phyloP scores from a whole-genome alignment of 257 asterid genomes.

The Osmanthus fragrans region DNA sequence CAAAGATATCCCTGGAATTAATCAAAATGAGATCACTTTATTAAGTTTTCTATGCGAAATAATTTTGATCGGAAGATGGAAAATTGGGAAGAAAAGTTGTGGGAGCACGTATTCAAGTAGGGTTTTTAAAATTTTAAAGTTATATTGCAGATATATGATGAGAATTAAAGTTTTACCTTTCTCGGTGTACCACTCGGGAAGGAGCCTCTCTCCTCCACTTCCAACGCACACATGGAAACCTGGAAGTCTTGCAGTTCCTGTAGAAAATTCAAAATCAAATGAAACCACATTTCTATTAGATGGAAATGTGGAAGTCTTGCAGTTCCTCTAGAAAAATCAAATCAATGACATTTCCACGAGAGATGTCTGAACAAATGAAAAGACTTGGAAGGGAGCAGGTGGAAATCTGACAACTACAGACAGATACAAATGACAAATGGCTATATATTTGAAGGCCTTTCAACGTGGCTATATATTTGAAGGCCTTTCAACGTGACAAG shows the following conservation, averaged over 20 bases:
- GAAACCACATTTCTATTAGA: slow-evolving; percentile 4
- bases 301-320: slow-evolving; percentile 97
- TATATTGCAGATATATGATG: slow-evolving; percentile 11
- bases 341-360: slow-evolving; percentile 4
- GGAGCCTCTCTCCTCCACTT: slow-evolving; percentile 96
- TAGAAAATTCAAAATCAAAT: slow-evolving; percentile 21
- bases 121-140: slow-evolving; percentile 15
- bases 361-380: slow-evolving; percentile 16
- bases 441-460: neutral
- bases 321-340: slow-evolving; percentile 55
- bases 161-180: slow-evolving; percentile 49
- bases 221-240: slow-evolving; percentile 96
- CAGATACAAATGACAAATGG: neutral
- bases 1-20: slow-evolving; percentile 71
- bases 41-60: neutral
- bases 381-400: neutral
- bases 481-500: neutral
- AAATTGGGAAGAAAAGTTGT: neutral
- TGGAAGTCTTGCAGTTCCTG: slow-evolving; percentile 96
- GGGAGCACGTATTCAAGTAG: slow-evolving; percentile 1
- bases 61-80: slow-evolving; percentile 4
- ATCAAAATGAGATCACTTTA: slow-evolving; percentile 28
- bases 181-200: slow-evolving; percentile 95
- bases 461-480: no score
- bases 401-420: neutral